Evolutionary conservation across 306 rosid genomes (phyloP), one percentile per base, ranked within the genome.

Genomic region (Acacia crassicarpa): DNA sequence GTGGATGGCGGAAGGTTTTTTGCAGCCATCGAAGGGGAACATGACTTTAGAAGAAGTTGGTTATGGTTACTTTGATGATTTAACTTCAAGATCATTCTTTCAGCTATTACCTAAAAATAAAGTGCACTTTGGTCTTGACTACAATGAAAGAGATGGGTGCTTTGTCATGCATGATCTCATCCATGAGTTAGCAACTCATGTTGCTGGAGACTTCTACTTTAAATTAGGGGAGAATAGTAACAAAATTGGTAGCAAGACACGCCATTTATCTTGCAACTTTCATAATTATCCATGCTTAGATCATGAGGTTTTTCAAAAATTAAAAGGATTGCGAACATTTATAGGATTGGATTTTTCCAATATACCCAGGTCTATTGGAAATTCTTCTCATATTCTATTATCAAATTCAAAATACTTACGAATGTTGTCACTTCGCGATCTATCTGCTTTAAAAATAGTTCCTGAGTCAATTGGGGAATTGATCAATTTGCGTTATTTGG

Each of bases 1-100:
- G 27, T 83, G 82, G 82, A 72, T 83, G 83, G 86, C 69, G 19
- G 79, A 83, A 43, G 79, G 65, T 1, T 77, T 83, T 11, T 19
- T 83, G 11, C 38, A 12, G 4, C 70, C 48, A 3, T 41, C 13
- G 4, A 17, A 66, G 27, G 11, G n/a, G 19, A 40, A 1, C 4
- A 35, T 46, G 8, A 19, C 11, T 5, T 8, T 59, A 25, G 78
- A 82, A 65, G 70, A 67, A 13, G 51, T 76, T 51, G 85, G 72
- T 44, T 1, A 8, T 23, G 51, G 43, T 4, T 67, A 46, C 58
- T 82, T 75, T 76, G 51, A 67, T 30, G 71, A 67, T 13, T 68
- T 67, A 14, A 13, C 19, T 1, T 67, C 51, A 13, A 54, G 77
- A 30, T 82, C 80, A 30, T 82, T 54, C 56, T 19, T 67, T 25